Evolutionary conservation across 768 basidiomycete genomes (phyloP), one percentile per base, ranked within the genome.

Genomic region (Tylopilus sp.): DNA sequence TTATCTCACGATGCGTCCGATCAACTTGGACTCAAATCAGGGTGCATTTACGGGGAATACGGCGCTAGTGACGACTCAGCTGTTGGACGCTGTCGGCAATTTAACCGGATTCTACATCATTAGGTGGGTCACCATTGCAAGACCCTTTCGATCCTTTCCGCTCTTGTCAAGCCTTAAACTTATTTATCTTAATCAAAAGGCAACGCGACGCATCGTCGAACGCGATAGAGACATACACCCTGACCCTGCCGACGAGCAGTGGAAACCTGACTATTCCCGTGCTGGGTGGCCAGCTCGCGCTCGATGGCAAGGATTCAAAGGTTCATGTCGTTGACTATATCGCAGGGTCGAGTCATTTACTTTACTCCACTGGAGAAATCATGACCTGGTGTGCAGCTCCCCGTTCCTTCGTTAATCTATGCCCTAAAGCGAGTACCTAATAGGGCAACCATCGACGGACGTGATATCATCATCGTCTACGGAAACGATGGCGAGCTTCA

Each of bases 251-350:
- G 4, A 80, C 78, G 19, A 78, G 78, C 47, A 68, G 70, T 10
- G 79, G 79, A 17, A 53, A 57, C 30, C 58, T 80, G 33, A 71
- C 69, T 4, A 63, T 79, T 40, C 79, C 79, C 11, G 69, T 70
- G 4, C 57, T 79, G 21, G 76, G 78, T 9, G 76, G 76, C 31
- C 66, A 65, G 21, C 67, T 81, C 29, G 58, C 72, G 1, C 65
- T 80, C n/a, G 70, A 72, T 50, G 79, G 79, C n/a, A 78, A 75
- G 62, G 78, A 80, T 55, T 79, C 79, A 0, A 81, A 81, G 61
- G 69, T 80, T 31, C 75, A 79, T 51, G 72, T 81, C 13, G 76
- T 78, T 2, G 78, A 80, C 55, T 80, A 80, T 52, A 50, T 53
- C 21, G 78, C 78, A 37, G 79, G 79, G 14, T 70, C 69, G 8